Evolutionary conservation across 1,139 yeast species (phyloP).

Genomic region (Debaryomycetaceae sp.): DNA sequence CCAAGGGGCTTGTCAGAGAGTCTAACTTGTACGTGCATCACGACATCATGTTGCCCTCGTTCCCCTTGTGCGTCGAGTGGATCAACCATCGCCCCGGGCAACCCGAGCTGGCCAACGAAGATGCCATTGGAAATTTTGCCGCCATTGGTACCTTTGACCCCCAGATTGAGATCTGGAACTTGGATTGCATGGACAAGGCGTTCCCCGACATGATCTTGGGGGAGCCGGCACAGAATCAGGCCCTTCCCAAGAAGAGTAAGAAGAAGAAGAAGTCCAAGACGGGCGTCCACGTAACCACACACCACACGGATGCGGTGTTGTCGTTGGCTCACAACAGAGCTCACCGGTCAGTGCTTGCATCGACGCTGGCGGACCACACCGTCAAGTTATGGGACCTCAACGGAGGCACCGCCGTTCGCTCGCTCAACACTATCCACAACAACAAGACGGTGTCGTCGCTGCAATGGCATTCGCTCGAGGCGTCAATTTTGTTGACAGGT

Average conservation of each 20-base stretch:
- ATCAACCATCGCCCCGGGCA: slow-evolving; percentile 63
- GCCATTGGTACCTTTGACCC: slow-evolving; percentile 98
- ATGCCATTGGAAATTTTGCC: slow-evolving; percentile 77
- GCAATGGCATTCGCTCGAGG: slow-evolving; percentile 77
- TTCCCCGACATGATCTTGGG: slow-evolving; percentile 94
- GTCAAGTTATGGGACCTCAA: slow-evolving; percentile 93
- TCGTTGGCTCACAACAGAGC: slow-evolving; percentile 78
- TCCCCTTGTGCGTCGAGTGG: slow-evolving; percentile 97
- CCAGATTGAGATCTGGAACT: slow-evolving; percentile 93
- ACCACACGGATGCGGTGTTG: slow-evolving; percentile 92
- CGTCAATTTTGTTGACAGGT: slow-evolving; percentile 82
- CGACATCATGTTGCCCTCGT: slow-evolving; percentile 94
- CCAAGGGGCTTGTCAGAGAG: slow-evolving; percentile 66
- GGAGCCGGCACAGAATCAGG: slow-evolving; percentile 53
- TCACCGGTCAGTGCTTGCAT: slow-evolving; percentile 83
- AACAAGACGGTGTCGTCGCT: slow-evolving; percentile 80
- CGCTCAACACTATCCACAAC: slow-evolving; percentile 53
- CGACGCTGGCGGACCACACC: slow-evolving; percentile 93
- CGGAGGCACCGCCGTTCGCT: slow-evolving; percentile 69
- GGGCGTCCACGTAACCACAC: slow-evolving; percentile 57
- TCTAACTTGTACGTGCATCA: slow-evolving; percentile 87
- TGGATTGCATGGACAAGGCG: slow-evolving; percentile 88
- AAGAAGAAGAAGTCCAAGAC: slow-evolving; percentile 50
- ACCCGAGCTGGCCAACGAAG: slow-evolving; percentile 24
- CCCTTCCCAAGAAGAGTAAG: slow-evolving; percentile 40